Percentiles rank a stretch among this genome's conserved stretches.
These are phyloP conservation scores for Tilletiaria anomala DNA, from an alignment of 1,284 basidiomycete species.

Conservation along the genomic window DNA sequence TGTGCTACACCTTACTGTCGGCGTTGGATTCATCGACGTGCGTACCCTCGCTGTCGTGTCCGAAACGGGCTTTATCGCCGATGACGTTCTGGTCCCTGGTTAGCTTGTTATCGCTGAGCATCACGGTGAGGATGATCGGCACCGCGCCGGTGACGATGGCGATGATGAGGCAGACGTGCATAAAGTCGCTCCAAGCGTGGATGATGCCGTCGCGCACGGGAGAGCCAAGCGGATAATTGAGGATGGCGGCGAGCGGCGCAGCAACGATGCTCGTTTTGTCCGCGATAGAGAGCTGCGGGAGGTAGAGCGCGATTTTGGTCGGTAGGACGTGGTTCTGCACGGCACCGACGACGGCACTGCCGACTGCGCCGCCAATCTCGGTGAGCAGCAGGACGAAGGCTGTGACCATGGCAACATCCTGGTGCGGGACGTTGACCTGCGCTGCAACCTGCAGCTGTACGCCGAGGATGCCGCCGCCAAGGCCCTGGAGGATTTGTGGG, in stretches of 20 bases:
- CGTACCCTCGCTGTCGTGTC: too few species aligned
- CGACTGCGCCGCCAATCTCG: conserved; percentile 31
- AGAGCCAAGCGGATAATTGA: conserved; percentile 19
- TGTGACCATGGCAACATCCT: conserved; percentile 38
- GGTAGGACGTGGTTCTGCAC: conserved; percentile 22
- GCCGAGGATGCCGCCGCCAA: conserved; percentile 35
- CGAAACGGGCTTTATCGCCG: conserved; percentile 30
- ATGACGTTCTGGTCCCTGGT: conserved; percentile 32
- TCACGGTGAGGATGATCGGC: conserved; percentile 17
- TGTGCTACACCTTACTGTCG: too few species aligned
- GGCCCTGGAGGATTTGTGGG: conserved; percentile 34
- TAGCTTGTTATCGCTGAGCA: conserved; percentile 27
- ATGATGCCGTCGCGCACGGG: conserved; percentile 18
- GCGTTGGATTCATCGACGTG: too few species aligned
- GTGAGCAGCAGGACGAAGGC: conserved; percentile 32
- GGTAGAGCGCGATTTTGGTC: conserved; percentile 10
- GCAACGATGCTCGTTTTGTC: conserved; percentile 5
- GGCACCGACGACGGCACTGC: conserved; percentile 26
- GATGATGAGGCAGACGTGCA: conserved; percentile 23
- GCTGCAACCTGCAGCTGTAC: conserved; percentile 29
- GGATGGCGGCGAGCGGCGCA: conserved; percentile 6
- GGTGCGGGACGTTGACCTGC: conserved; percentile 35
- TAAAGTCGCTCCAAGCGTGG: conserved; percentile 26
- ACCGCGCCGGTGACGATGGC: conserved; percentile 22
- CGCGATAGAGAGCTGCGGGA: conserved; percentile 13